Base-by-base conservation (phyloP, 2,329 filamentous ascomycete species). In the Calonectria pteridis region DNA sequence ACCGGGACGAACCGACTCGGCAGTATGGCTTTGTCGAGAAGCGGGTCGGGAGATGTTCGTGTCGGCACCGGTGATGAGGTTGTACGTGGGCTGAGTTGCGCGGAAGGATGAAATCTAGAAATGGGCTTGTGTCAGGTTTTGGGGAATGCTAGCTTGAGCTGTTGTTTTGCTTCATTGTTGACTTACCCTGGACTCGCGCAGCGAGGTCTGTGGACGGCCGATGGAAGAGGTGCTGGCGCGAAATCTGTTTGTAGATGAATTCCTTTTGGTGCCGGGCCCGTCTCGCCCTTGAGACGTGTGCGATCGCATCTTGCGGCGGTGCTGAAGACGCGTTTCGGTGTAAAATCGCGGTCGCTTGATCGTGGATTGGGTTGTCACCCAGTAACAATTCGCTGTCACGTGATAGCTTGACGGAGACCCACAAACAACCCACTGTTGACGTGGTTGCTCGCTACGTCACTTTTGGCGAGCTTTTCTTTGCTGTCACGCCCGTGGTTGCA, bases 41-140 rank as follows among this genome's bases (percentile, higher is more conserved):
- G 82, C 74, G 0, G 86, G 84, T 51, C 86, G 80, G 6, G 81
- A 77, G 2, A 76, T 59, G 13, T 82, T 79, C 6, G 86, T 83
- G 31, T 90, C 87, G 69, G 86, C 87, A 33, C 90, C 91, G 2
- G 89, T 88, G 13, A 93, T 82, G 46, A 93, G 87, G 77, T 93
- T 91, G 77, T 91, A 92, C 7, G 88, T 87, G 0, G 90, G 90
- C 73, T 91, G 91, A 2, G 86, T 87, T 18, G 88, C 84, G 68
- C 89, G 87, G 67, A 89, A 88, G 2, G 87, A 85, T 9, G 87
- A 84, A 73, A 88, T 81, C 86, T 88, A 63, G 16, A n/a, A 31
- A 37, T 18, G 55, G 14, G 26, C 26, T 31, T 49, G 73, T 37
- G 72, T 78, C 37, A 80, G 75, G 62, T 18, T 23, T 50, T 58